phyloP scores from a whole-genome alignment of 148 eudicot species.

The Rheum nobile region DNA sequence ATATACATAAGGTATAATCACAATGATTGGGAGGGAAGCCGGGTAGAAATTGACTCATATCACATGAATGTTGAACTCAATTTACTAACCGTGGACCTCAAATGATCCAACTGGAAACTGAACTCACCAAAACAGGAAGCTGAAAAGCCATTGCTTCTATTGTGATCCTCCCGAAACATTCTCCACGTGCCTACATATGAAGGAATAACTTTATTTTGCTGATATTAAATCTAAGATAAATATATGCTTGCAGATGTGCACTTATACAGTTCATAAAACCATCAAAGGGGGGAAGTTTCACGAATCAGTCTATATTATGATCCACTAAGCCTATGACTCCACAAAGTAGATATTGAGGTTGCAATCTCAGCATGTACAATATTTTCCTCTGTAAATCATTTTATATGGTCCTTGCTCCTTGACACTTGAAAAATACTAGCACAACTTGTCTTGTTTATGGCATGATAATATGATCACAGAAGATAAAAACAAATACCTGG shows the following conservation, averaged over 20 bases:
- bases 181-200: constrained; percentile 66
- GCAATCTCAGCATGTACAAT: background rate
- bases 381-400: background rate
- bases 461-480: background rate
- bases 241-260: background rate
- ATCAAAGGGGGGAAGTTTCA: background rate
- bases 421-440: background rate
- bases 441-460: background rate
- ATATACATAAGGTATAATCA: background rate
- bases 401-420: background rate
- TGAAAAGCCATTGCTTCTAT: constrained; percentile 99
- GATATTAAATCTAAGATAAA: background rate
- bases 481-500: constrained; percentile 38
- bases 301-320: background rate
- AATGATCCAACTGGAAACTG: background rate
- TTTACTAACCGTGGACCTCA: background rate
- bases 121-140: constrained; percentile 79
- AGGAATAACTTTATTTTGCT: constrained; percentile 7
- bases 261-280: background rate
- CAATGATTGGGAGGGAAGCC: background rate
- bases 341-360: background rate
- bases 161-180: constrained; percentile 96
- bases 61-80: background rate
- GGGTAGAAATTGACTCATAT: background rate
- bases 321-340: background rate